Conservation (phyloP, 768 basidiomycete species). For the Fomitopsis serialis region DNA sequence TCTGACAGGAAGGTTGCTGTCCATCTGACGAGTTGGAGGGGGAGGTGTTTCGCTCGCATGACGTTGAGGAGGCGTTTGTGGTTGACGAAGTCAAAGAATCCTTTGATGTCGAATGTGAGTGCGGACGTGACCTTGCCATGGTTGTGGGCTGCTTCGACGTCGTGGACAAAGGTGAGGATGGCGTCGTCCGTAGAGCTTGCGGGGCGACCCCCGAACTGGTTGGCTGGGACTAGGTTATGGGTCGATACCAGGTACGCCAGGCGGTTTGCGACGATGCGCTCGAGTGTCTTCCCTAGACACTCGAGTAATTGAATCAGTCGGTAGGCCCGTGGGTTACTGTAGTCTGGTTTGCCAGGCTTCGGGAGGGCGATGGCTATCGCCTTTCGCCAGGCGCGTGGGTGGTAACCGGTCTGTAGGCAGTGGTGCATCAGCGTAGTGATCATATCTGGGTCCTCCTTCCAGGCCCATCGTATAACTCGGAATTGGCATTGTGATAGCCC, state of each 20-base stretch:
- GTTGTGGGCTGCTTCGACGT: slow-evolving; percentile 8
- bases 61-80: slow-evolving; percentile 9
- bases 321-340: slow-evolving; percentile 19
- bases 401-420: no score
- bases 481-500: no score
- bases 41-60: slow-evolving; percentile 3
- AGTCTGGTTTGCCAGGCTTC: slow-evolving; percentile 33
- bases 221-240: no score
- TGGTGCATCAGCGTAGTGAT: no score
- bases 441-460: no score
- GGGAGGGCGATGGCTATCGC: slow-evolving; percentile 25
- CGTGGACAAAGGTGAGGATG: slow-evolving; percentile 14
- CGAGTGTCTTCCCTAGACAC: no score
- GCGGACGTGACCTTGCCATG: slow-evolving; percentile 3
- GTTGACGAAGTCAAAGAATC: slow-evolving; percentile 19
- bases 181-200: slow-evolving; percentile 15
- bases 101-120: slow-evolving; percentile 18
- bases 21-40: slow-evolving; percentile 8
- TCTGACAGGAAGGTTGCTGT: slow-evolving; percentile 7
- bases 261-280: no score
- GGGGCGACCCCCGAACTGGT: no score
- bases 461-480: no score
- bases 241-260: no score
- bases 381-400: no score
- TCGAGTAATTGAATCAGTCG: no score